Conservation (phyloP, 352 stramenopile genomes). For the Pythium volutum region DNA sequence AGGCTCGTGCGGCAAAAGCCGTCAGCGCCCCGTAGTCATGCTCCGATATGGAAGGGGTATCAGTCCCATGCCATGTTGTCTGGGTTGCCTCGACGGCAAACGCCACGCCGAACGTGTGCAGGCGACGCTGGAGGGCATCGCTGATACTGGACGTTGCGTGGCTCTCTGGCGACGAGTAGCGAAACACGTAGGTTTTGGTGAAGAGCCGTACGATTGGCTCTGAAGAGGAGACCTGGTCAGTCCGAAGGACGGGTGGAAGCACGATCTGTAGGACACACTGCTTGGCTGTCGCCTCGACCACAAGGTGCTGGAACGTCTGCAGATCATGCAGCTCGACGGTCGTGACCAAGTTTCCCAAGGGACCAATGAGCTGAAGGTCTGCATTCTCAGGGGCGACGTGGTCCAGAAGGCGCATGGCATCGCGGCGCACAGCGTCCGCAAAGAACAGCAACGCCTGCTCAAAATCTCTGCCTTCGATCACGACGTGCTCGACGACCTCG, state of each 20-base stretch:
- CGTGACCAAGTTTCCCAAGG: slow-evolving; percentile 9
- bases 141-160: slow-evolving; percentile 7
- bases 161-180: slow-evolving; percentile 5
- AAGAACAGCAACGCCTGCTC: slow-evolving; percentile 38
- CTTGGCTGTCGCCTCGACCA: slow-evolving; percentile 23
- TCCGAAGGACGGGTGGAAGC: neutral
- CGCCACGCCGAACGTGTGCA: slow-evolving; percentile 14
- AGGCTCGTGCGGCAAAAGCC: neutral
- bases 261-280: slow-evolving; percentile 19
- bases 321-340: slow-evolving; percentile 16
- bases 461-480: slow-evolving; percentile 37
- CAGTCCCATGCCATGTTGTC: neutral
- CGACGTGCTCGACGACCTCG: slow-evolving; percentile 38
- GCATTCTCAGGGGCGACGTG: neutral
- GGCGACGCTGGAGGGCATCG: slow-evolving; percentile 22
- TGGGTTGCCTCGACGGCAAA: slow-evolving; percentile 3
- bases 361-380: slow-evolving; percentile 15
- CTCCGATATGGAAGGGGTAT: too few relatives aligned
- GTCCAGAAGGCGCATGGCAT: slow-evolving; percentile 29
- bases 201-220: slow-evolving; percentile 18
- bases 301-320: slow-evolving; percentile 16
- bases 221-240: neutral
- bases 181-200: slow-evolving; percentile 41
- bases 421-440: slow-evolving; percentile 32
- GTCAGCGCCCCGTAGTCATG: neutral